Evolutionary conservation across 495 filamentous ascomycete genomes (phyloP).

Genomic region (Penicillium turbatum): DNA sequence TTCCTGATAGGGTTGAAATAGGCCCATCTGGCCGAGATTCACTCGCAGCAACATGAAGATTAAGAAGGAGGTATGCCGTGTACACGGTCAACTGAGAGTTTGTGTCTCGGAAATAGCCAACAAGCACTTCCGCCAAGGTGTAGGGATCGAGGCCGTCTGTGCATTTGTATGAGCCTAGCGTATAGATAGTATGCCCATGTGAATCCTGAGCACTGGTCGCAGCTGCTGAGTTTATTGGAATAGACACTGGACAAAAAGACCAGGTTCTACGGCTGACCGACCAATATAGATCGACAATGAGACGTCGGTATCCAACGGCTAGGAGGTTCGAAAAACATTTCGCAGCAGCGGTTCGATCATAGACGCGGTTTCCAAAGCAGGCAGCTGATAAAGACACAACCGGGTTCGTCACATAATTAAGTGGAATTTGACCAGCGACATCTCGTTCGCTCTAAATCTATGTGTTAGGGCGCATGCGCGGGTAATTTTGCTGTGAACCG

Average conservation of each 20-base stretch:
- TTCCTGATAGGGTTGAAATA: conserved; percentile 27
- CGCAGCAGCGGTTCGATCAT: conserved; percentile 41
- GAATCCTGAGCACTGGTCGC: conserved; percentile 28
- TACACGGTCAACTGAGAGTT: conserved; percentile 40
- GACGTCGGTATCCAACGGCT: conserved; percentile 52
- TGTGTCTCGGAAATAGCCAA: conserved; percentile 46
- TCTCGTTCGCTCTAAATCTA: conserved; percentile 55
- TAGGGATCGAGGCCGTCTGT: conserved; percentile 45
- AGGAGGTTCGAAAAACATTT: conserved; percentile 61
- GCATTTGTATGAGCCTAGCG: conserved; percentile 56
- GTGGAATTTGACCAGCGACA: conserved; percentile 53
- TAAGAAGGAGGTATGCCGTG: conserved; percentile 51
- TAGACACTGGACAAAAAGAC: conserved; percentile 55
- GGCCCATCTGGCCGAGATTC: conserved; percentile 35
- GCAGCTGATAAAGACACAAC: conserved; percentile 52
- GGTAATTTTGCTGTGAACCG: background rate
- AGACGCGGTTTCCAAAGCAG: conserved; percentile 53
- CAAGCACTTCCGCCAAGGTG: conserved; percentile 43
- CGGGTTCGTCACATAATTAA: conserved; percentile 57
- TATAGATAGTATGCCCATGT: conserved; percentile 37
- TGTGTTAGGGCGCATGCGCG: background rate
- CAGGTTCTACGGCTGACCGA: conserved; percentile 47
- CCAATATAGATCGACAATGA: conserved; percentile 64
- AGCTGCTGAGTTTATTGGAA: conserved; percentile 26
- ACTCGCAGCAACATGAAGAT: conserved; percentile 55